These are phyloP conservation scores for Rubia peregrina DNA, from an alignment of 305 asterid species.

Conservation along the genomic window DNA sequence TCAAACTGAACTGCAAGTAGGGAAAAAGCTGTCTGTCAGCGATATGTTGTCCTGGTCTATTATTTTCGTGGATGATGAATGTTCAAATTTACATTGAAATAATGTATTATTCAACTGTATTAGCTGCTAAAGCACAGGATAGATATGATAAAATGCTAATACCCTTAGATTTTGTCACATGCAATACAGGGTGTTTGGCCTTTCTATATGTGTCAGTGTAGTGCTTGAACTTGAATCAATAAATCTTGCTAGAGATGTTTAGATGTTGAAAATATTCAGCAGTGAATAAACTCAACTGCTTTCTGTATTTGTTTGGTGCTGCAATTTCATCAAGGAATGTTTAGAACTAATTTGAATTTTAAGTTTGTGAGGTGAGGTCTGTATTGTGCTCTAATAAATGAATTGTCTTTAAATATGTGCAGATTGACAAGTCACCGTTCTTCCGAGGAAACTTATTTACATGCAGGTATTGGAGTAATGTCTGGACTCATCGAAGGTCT, in stretches of 20 bases:
- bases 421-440: constrained; percentile 16
- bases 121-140: neutral
- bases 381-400: constrained; percentile 12
- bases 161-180: neutral
- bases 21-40: neutral
- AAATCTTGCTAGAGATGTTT: neutral
- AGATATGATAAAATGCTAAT: neutral
- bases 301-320: neutral
- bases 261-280: neutral
- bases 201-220: neutral
- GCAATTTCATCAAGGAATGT: neutral
- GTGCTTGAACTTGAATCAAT: neutral
- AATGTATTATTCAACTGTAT: neutral
- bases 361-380: neutral
- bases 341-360: neutral
- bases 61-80: neutral
- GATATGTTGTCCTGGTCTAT: neutral
- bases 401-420: constrained; percentile 19
- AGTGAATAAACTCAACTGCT: neutral
- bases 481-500: constrained; percentile 97
- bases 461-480: constrained; percentile 37
- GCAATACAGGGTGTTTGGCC: neutral
- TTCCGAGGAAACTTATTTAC: constrained; percentile 11
- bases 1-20: neutral
- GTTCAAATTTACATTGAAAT: neutral